phyloP scores from a whole-genome alignment of 1,284 basidiomycete species.

The Apiotrichum siamense region DNA sequence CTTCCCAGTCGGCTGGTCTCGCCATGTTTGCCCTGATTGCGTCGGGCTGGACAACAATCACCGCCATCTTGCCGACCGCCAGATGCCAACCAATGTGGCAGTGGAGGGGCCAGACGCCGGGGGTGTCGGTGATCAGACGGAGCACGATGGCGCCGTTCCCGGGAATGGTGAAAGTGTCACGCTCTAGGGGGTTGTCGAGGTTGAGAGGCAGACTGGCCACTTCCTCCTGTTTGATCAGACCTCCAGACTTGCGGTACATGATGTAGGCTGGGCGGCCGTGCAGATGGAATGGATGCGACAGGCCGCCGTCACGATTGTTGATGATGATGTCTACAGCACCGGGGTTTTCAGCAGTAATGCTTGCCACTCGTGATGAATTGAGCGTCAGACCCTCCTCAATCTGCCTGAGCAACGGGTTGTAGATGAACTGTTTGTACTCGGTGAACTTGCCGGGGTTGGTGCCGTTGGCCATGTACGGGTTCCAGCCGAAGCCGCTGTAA shows the following conservation, averaged over 20 bases:
- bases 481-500: conserved; percentile 19
- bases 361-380: conserved; percentile 6
- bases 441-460: conserved; percentile 24
- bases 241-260: conserved; percentile 32
- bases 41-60: conserved; percentile 1
- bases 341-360: conserved; percentile 22
- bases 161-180: conserved; percentile 42
- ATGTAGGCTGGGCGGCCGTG: conserved; percentile 32
- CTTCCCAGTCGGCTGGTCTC: background rate
- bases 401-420: background rate
- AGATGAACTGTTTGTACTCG: conserved; percentile 21
- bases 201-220: background rate
- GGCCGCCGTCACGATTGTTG: conserved; percentile 31
- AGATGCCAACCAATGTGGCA: conserved; percentile 29
- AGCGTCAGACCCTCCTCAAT: background rate
- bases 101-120: conserved; percentile 26
- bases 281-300: conserved; percentile 43
- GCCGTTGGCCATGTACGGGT: conserved; percentile 11
- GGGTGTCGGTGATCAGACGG: conserved; percentile 20
- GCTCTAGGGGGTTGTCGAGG: conserved; percentile 39
- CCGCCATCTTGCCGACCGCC: conserved; percentile 16
- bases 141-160: conserved; percentile 19
- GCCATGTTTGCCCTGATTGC: background rate
- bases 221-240: conserved; percentile 22
- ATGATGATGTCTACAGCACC: conserved; percentile 25